Percentiles rank a stretch among this genome's conserved stretches.
phyloP scores from a whole-genome alignment of 2,329 filamentous ascomycete genomes.

The Aspergillus carbonarius region DNA sequence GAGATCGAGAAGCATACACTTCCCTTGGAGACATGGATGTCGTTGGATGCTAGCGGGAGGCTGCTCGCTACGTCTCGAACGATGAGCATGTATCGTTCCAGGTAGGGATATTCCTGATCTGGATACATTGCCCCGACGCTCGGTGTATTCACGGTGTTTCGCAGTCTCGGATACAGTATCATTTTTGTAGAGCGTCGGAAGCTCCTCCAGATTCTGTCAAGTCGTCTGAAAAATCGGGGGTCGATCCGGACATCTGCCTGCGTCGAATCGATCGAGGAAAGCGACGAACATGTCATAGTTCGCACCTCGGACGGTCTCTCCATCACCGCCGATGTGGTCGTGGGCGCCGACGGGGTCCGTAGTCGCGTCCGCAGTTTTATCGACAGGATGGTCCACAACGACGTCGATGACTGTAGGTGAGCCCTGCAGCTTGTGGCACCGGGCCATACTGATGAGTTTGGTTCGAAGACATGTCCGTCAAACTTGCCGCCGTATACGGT shows the following conservation, averaged over 20 bases:
- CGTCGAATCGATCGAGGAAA: conserved; percentile 27
- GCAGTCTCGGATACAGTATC: conserved; percentile 15
- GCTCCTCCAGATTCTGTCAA: conserved; percentile 21
- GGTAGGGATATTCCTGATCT: no score
- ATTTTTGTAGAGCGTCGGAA: conserved; percentile 16
- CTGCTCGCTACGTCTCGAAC: no score
- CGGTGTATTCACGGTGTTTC: not conserved
- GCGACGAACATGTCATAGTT: conserved; percentile 26
- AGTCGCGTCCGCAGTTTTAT: conserved; percentile 32
- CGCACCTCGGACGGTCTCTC: conserved; percentile 33
- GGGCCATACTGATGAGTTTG: no score
- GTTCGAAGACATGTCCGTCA: no score
- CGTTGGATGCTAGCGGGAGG: no score
- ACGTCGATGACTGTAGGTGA: not conserved
- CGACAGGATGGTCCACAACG: conserved; percentile 29
- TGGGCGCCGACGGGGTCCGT: conserved; percentile 46
- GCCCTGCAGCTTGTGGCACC: not conserved
- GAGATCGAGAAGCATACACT: no score
- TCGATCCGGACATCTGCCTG: conserved; percentile 26
- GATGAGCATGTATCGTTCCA: no score
- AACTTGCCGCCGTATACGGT: no score
- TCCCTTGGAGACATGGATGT: no score
- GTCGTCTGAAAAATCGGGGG: conserved; percentile 28
- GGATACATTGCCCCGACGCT: no score
- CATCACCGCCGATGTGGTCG: conserved; percentile 38